These are phyloP conservation scores for Hemisphaericaspora nanyangensis DNA, from an alignment of 805 yeast genomes.

Conservation along the genomic window DNA sequence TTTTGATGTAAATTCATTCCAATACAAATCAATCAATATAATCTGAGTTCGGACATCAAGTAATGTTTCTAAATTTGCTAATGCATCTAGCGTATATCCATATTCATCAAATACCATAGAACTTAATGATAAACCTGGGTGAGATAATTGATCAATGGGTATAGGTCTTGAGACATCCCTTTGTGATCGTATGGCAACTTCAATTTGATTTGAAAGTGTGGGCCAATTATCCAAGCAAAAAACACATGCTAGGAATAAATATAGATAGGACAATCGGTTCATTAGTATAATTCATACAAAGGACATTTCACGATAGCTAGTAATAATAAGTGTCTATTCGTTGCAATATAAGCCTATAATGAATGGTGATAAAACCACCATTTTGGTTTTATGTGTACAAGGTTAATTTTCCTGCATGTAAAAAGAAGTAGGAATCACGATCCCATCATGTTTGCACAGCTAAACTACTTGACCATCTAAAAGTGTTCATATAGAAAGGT, in stretches of 20 bases:
- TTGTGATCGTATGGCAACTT: conserved; percentile 27
- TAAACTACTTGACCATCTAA: too few relatives aligned
- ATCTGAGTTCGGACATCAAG: conserved; percentile 44
- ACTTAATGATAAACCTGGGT: conserved; percentile 30
- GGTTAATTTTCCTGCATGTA: too few relatives aligned
- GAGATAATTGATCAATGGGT: conserved; percentile 32
- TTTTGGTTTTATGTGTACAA: too few relatives aligned
- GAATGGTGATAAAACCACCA: too few relatives aligned
- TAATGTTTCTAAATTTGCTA: conserved; percentile 18
- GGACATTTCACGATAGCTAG: too few relatives aligned
- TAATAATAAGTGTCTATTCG: too few relatives aligned
- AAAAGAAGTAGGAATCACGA: too few relatives aligned
- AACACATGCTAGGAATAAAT: background rate
- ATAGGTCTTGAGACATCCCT: conserved; percentile 28
- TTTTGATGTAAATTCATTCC: conserved; percentile 39
- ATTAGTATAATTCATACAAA: too few relatives aligned
- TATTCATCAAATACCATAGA: conserved; percentile 22
- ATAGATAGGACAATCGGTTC: too few relatives aligned
- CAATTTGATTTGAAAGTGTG: background rate
- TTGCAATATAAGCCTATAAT: too few relatives aligned
- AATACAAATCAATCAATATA: conserved; percentile 52
- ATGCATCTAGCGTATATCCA: conserved; percentile 23
- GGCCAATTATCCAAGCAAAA: conserved; percentile 4
- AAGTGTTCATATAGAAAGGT: too few relatives aligned
- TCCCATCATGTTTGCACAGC: too few relatives aligned